Conservation (phyloP, 352 stramenopile genomes). For the Phytophthora ohioensis region DNA sequence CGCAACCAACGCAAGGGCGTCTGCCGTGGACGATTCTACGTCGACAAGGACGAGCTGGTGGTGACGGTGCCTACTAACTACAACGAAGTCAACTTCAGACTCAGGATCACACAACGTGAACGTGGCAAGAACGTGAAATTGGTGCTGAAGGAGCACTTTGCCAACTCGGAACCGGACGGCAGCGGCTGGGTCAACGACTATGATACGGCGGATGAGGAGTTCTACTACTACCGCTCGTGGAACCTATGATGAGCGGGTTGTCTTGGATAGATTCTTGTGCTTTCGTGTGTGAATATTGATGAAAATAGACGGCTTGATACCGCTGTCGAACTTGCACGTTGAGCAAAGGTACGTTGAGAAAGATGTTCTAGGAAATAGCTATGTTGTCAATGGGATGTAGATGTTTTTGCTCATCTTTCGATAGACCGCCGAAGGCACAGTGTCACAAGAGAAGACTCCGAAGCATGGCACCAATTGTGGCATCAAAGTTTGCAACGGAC, state of each 20-base stretch:
- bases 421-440: conserved; percentile 5
- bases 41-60: conserved; percentile 71
- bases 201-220: conserved; percentile 77
- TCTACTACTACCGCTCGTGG: conserved; percentile 81
- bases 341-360: conserved; percentile 1
- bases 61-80: conserved; percentile 76
- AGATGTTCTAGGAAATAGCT: conserved; percentile 4
- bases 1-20: conserved; percentile 54
- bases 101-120: conserved; percentile 56
- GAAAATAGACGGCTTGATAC: conserved; percentile 33
- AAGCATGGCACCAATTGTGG: conserved; percentile 32
- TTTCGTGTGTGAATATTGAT: conserved; percentile 28
- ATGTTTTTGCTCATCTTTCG: conserved; percentile 12
- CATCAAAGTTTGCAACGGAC: conserved; percentile 9
- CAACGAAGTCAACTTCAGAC: conserved; percentile 75
- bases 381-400: neutral
- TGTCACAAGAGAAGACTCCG: neutral
- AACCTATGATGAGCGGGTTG: conserved; percentile 46
- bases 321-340: neutral
- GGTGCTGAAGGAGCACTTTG: conserved; percentile 74
- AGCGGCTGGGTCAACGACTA: conserved; percentile 75
- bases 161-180: conserved; percentile 73
- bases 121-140: conserved; percentile 69
- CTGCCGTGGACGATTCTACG: conserved; percentile 63
- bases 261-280: conserved; percentile 8